Conservation (phyloP, 495 filamentous ascomycete species). For the Penicillium canescens region DNA sequence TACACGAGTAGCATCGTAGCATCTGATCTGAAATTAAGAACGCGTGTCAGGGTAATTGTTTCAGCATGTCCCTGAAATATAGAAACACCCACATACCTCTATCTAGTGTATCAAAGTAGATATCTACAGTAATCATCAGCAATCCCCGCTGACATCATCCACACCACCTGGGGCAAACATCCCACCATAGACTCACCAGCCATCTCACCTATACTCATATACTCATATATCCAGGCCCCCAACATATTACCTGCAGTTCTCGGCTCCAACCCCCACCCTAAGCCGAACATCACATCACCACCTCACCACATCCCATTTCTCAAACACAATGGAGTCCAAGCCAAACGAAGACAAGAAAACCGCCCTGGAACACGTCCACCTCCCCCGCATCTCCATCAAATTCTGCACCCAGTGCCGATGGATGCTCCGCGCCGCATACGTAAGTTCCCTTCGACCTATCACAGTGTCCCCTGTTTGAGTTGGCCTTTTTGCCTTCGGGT, state of each 20-base stretch:
- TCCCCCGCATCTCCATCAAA: slow-evolving; percentile 70
- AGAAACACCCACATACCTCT: too few species aligned
- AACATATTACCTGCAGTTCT: background rate
- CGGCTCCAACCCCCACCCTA: slow-evolving; percentile 1
- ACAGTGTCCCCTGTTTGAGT: background rate
- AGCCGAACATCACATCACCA: slow-evolving; percentile 14
- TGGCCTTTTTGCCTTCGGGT: too few species aligned
- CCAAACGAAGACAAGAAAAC: slow-evolving; percentile 7
- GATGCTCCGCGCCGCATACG: slow-evolving; percentile 84
- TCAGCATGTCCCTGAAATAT: background rate
- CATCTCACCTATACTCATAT: background rate
- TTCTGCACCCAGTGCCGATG: slow-evolving; percentile 90
- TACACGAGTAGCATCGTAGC: too few species aligned
- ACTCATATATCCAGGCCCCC: background rate
- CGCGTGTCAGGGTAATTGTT: background rate
- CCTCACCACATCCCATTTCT: slow-evolving; percentile 1
- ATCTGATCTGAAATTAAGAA: background rate
- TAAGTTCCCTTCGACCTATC: slow-evolving; percentile 40
- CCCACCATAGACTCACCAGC: too few species aligned
- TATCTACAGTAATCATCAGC: slow-evolving; percentile 2
- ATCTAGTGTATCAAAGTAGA: background rate
- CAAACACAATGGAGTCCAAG: slow-evolving; percentile 3
- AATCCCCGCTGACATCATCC: slow-evolving; percentile 42
- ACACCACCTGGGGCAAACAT: background rate
- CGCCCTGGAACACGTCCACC: slow-evolving; percentile 28